Evolutionary conservation across 306 rosid species (phyloP).

Genomic region (Alnus rubra): DNA sequence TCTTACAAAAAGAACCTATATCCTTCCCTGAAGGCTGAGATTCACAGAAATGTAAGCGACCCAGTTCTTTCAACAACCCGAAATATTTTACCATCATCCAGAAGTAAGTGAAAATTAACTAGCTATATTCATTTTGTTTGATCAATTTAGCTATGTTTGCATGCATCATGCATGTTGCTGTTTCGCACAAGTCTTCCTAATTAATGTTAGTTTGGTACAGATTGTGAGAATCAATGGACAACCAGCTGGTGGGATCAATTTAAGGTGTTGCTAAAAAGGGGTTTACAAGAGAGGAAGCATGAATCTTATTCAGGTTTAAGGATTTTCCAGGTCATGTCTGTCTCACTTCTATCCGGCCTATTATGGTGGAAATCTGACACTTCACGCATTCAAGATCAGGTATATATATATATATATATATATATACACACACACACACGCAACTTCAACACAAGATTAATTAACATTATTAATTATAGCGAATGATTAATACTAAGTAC

Average conservation of each 20-base stretch:
- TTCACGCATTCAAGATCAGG: conserved; percentile 87
- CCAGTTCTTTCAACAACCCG: conserved; percentile 28
- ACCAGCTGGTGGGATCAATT: conserved; percentile 88
- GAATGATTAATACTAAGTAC: not conserved
- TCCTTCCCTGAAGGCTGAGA: conserved; percentile 71
- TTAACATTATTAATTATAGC: too few species aligned
- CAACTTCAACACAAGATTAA: too few species aligned
- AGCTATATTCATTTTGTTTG: not conserved
- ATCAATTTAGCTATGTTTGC: not conserved
- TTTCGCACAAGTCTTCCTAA: not conserved
- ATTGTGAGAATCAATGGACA: conserved; percentile 60
- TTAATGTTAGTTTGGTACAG: conserved; percentile 20
- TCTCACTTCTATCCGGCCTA: conserved; percentile 78
- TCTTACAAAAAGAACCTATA: conserved; percentile 66
- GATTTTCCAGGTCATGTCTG: conserved; percentile 89
- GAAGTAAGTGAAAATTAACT: conserved; percentile 42
- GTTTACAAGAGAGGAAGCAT: conserved; percentile 76
- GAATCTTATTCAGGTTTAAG: conserved; percentile 86
- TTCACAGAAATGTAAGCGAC: conserved; percentile 38
- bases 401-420: not conserved
- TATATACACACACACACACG: too few species aligned
- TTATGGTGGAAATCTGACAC: conserved; percentile 86
- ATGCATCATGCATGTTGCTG: too few species aligned
- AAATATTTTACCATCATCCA: conserved; percentile 35
- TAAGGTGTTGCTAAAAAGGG: conserved; percentile 71